phyloP scores from a whole-genome alignment of 371 early-diverging fungal genomes.

The Mucor lusitanicus region DNA sequence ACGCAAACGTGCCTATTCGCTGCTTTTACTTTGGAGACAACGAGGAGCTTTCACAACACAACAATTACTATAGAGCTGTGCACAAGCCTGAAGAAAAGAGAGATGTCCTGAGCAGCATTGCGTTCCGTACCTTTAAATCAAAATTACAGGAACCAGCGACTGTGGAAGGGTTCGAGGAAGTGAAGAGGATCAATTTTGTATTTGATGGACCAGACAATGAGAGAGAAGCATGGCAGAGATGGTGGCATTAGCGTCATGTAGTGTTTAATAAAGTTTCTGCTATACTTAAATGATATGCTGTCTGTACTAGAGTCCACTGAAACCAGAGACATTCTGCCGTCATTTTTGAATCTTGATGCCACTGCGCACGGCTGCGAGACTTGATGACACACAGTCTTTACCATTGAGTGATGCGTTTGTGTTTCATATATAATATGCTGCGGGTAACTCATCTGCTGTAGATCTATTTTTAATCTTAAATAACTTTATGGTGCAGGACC shows the following conservation, averaged over 20 bases:
- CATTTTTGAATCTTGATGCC: no score
- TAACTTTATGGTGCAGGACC: no score
- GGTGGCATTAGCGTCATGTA: conserved; percentile 34
- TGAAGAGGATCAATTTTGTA: conserved; percentile 65
- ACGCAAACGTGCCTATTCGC: conserved; percentile 57
- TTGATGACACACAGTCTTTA: neutral
- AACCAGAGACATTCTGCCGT: no score
- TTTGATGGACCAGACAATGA: conserved; percentile 54
- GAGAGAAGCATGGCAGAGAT: conserved; percentile 44
- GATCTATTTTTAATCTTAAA: no score
- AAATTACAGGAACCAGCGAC: conserved; percentile 54
- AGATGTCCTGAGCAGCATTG: conserved; percentile 57
- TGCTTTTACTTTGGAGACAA: conserved; percentile 70
- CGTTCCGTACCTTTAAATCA: conserved; percentile 52
- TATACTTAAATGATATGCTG: no score
- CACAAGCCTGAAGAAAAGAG: conserved; percentile 20
- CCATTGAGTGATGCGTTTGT: neutral
- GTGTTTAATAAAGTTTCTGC: no score
- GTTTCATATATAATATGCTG: no score
- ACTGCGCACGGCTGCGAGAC: no score
- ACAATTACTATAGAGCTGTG: conserved; percentile 69
- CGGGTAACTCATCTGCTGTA: no score
- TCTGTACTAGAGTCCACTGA: no score
- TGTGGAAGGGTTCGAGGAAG: conserved; percentile 66
- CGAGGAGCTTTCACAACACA: conserved; percentile 73